Base-by-base conservation (phyloP, 208 protist genomes). In the Sergeia podlipaevii region DNA sequence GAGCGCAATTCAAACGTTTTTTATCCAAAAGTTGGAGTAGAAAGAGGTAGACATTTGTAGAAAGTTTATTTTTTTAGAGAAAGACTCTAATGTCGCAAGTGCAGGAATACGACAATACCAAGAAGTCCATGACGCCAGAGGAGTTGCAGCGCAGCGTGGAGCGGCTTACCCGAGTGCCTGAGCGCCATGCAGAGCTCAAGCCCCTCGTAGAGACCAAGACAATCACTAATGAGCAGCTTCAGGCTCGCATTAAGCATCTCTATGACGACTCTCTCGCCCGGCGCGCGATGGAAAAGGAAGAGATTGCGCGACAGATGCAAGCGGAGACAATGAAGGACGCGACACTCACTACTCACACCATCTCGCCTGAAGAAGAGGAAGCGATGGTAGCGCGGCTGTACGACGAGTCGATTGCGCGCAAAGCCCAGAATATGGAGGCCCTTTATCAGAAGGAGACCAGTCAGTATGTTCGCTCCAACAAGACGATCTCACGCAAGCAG, bases 191-290 rank as follows among this genome's bases (percentile, higher is more conserved):
- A 11, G 28, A 69, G 27, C 57, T 92, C n/a, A 73, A 69, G 45
- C 82, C 82, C 8, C 42, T 85, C 2, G 51, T 57, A 4, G 54
- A 77, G 30, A 56, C 61, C 13, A 53, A 62, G 15, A 70, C 34
- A n/a, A 74, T 91, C 8, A 66, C 77, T 0, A 38, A 74, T 34
- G 80, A 80, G 66, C 61, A 70, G 8, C 47, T 77, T 10, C 65
- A 88, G 24, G 66, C 62, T 18, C 79, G 75, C 42, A 80, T 91
- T 28, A 74, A 85, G 44, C 82, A 82, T 64, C 69, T 95, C 32
- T 95, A 91, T 70, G 78, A 91, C 36, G 87, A 89, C 27, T 91
- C 87, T 0, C 55, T 95, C 1, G 83, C 64, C 4, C 74, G 75
- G 17, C 69, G 69, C 8, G 41, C 75, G 41, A 47, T 33, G 23